A percentile compares a stretch with the other conserved stretches of the same genome.
Conservation (phyloP, 208 protist genomes). For the Acanthamoeba lenticulata region DNA sequence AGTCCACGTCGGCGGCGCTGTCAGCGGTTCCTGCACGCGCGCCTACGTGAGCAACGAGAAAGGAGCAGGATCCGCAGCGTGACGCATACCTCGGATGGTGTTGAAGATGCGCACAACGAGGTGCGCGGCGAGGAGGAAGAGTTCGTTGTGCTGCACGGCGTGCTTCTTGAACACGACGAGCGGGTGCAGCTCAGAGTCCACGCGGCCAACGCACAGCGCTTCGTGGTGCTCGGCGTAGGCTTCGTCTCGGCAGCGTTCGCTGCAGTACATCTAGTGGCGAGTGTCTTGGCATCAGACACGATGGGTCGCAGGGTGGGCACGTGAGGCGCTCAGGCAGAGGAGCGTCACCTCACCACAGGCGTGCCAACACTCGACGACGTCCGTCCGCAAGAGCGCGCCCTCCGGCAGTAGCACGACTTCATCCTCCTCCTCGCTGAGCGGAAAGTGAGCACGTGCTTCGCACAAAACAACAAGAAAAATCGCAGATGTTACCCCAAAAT, state of each 20-base stretch:
- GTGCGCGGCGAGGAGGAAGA: conserved; percentile 10
- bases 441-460: not conserved
- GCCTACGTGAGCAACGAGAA: not conserved
- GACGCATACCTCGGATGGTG: not conserved
- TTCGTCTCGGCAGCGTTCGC: not conserved
- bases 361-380: conserved; percentile 14
- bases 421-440: not conserved
- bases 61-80: not conserved
- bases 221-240: conserved; percentile 28
- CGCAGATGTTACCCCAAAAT: not conserved
- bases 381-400: not conserved
- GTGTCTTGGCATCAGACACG: too few relatives aligned
- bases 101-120: conserved; percentile 8
- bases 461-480: not conserved
- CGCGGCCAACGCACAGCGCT: not conserved
- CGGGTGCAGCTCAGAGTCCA: conserved; percentile 7
- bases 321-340: too few relatives aligned
- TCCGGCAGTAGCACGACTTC: not conserved
- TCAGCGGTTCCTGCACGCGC: not conserved
- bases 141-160: conserved; percentile 1
- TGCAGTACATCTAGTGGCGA: not conserved
- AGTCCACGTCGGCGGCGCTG: not conserved
- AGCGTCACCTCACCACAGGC: not conserved
- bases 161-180: conserved; percentile 6
- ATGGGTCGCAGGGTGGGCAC: not conserved